Evolutionary conservation across 371 early-diverging fungal genomes (phyloP), one percentile per base, ranked within the genome.

Genomic region (Lichtheimia ornata): DNA sequence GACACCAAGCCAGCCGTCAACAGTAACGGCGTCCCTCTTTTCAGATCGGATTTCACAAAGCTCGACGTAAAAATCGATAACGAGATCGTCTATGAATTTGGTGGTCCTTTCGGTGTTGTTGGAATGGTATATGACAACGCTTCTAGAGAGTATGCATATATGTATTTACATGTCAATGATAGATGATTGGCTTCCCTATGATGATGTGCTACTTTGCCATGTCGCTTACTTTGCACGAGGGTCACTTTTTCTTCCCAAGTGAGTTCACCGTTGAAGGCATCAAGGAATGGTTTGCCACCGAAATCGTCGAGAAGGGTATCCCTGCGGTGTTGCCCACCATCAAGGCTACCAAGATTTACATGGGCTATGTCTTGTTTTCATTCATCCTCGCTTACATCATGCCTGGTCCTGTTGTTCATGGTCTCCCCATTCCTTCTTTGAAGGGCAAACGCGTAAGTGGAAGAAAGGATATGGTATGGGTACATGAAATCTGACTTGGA

Each of bases 121-220:
- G 3, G 50, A 50, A 11, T 50, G 50, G 22, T 22, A 22, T 22
- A 22, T 22, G 22, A 22, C 28, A 28, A 28, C 28, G 7, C 28
- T 28, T 28, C 1, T 4, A 28, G 1, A 28, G 7, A 28, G 2
- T 5, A 28, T 28, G 28, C 28, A 28, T 28, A 7, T 28, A 28
- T 27, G 27, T 7, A 28, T 4, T 28, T 4, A 28, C 28, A 76
- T 85, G 42, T 89, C 85, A 57, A 2, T 22, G 22, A 22, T 22
- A 22, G 22, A 89, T 90, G 81, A 25, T 86, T 18, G 84, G 85
- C 9, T 89, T 90, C 69, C 89, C 91, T 43, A 64, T 73, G 52
- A 72, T 89, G 25, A 89, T 90, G 91, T 88, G 82, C 64, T 90
- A 90, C 67, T 83, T 88, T 59, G 88, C 85, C 82, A 76, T 85